Conservation (phyloP, 495 filamentous ascomycete genomes). For the Trichoderma parareesei region DNA sequence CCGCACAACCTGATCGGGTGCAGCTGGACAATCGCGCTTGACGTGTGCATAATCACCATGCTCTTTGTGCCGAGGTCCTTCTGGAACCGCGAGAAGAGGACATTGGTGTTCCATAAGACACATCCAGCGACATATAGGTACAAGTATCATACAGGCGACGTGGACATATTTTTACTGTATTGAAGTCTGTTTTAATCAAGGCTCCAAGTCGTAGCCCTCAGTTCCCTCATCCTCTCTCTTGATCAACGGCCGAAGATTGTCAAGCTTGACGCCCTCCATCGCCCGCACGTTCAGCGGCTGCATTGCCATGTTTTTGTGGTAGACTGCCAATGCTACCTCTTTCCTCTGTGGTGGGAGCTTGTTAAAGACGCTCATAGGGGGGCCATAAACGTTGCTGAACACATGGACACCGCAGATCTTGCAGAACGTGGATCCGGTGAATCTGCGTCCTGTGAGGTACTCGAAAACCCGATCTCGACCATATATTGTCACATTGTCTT, state of each 20-base stretch:
- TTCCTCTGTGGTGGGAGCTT: slow-evolving; percentile 15
- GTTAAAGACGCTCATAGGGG: slow-evolving; percentile 15
- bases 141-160: not conserved
- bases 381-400: slow-evolving; percentile 18
- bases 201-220: slow-evolving; percentile 16
- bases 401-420: slow-evolving; percentile 19
- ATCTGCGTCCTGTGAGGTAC: slow-evolving; percentile 15
- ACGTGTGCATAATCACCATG: not conserved
- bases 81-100: not conserved
- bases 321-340: slow-evolving; percentile 12
- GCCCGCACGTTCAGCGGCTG: slow-evolving; percentile 19
- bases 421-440: slow-evolving; percentile 14
- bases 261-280: slow-evolving; percentile 15
- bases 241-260: slow-evolving; percentile 1
- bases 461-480: slow-evolving; percentile 16
- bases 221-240: slow-evolving; percentile 15
- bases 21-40: not conserved
- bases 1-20: not conserved
- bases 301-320: slow-evolving; percentile 15
- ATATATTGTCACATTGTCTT: slow-evolving; percentile 16
- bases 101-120: not conserved
- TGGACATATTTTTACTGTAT: too few species aligned
- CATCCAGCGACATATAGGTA: not conserved
- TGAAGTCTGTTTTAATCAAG: not conserved
- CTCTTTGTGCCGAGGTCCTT: not conserved